Evolutionary conservation across 2,329 filamentous ascomycete genomes (phyloP), one percentile per base, ranked within the genome.

Genomic region (Teratosphaeria destructans): DNA sequence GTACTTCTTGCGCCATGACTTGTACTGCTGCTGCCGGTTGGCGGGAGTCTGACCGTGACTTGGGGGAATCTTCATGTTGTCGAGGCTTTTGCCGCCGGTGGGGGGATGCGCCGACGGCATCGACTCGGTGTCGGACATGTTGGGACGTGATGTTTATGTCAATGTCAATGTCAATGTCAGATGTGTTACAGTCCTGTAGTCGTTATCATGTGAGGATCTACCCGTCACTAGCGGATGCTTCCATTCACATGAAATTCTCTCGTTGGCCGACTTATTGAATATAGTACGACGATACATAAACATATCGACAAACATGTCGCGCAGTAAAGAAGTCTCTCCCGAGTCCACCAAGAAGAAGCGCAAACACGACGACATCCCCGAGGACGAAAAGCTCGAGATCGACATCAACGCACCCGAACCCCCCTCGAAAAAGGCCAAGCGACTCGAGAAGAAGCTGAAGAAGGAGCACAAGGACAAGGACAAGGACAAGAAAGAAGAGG

Each of bases 361-460:
- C 74, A 94, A 93, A 75, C 78, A 85, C 43, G 67, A 71, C 56
- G 76, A 76, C 19, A 72, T 69, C 43, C 64, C 79, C 58, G 74
- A 76, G 35, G 67, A 82, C 58, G 82, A 86, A 55, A 61, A 67
- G 68, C 87, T 99, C 69, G 90, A 95, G 74, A 91, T 99, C 71
- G 90, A 99, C 73, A 77, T 99, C 63, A 81, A 79, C 64, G 85
- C 89, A n/a, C 94, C 94, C 29, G 92, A 97, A 71, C 94, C 94
- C 23, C 90, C 90, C 1, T 97, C 94, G 37, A 99, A 97, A 75
- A 95, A 94, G 72, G 91, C 90, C 62, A 84, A 91, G 66, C 90
- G 94, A 72, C 86, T 87, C 62, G 84, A 95, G 60, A 97, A 96
- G 75, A 96, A 96, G 77, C 84, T 8, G 14, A 39, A 54, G 47